phyloP scores from a whole-genome alignment of 257 asterid genomes.

The Eustoma russellianum region DNA sequence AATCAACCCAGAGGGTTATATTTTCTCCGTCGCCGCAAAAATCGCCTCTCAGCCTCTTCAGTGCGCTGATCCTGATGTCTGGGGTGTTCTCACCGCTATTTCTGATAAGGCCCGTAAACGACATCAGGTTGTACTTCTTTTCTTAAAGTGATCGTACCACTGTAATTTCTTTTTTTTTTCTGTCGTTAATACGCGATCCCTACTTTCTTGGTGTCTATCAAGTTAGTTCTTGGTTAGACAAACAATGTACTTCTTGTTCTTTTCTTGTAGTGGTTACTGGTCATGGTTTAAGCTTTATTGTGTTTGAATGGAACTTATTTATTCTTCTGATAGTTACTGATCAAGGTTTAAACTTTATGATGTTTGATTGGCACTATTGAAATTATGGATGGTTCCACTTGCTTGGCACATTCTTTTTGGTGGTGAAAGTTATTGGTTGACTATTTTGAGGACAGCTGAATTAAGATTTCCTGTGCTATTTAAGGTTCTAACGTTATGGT shows the following conservation, averaged over 20 bases:
- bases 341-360: not conserved
- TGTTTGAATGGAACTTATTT: not conserved
- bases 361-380: too few species aligned
- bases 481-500: not conserved
- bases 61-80: slow-evolving; percentile 66
- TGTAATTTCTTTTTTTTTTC: not conserved
- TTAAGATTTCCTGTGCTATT: too few species aligned
- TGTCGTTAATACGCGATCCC: too few species aligned
- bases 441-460: too few species aligned
- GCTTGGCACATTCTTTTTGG: not conserved
- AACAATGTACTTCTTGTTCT: too few species aligned
- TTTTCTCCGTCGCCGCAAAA: slow-evolving; percentile 59
- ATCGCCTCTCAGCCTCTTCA: slow-evolving; percentile 77
- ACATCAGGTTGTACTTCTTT: slow-evolving; percentile 38
- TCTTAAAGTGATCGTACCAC: not conserved
- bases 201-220: too few species aligned
- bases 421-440: too few species aligned
- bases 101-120: slow-evolving; percentile 87
- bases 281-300: too few species aligned
- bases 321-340: not conserved
- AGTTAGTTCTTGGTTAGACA: too few species aligned
- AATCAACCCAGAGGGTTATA: slow-evolving; percentile 35
- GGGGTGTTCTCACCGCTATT: slow-evolving; percentile 98
- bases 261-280: too few species aligned
- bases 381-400: too few species aligned